phyloP scores from a whole-genome alignment of 345 rosid genomes.

The Salix exigua region DNA sequence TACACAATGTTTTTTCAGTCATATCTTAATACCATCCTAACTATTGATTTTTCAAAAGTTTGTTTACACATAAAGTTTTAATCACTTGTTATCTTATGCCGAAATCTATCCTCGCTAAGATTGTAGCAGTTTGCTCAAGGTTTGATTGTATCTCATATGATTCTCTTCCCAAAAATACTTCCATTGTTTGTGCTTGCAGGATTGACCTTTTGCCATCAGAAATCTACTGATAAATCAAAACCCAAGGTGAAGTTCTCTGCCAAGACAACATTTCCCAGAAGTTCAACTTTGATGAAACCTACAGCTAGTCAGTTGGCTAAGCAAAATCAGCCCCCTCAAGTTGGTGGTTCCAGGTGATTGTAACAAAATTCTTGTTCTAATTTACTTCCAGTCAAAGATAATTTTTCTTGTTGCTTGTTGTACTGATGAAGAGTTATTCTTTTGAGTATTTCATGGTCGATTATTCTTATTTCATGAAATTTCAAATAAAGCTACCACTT shows the following conservation, averaged over 20 bases:
- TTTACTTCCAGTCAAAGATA: background rate
- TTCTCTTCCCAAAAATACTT: background rate
- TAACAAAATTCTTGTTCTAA: slow-evolving; percentile 1
- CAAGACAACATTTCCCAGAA: slow-evolving; percentile 48
- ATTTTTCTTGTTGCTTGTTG: background rate
- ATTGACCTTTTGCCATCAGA: slow-evolving; percentile 31
- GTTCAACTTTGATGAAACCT: slow-evolving; percentile 93
- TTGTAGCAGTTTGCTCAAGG: background rate
- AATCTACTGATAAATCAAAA: slow-evolving; percentile 34
- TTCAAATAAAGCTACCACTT: background rate
- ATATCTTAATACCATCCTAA: background rate
- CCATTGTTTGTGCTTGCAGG: slow-evolving; percentile 35
- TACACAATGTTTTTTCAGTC: background rate
- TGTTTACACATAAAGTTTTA: background rate
- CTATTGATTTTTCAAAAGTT: background rate
- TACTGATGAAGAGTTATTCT: background rate
- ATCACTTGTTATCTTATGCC: background rate
- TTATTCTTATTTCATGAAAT: background rate
- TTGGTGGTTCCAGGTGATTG: slow-evolving; percentile 51
- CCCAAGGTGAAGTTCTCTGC: slow-evolving; percentile 30
- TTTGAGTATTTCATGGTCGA: background rate
- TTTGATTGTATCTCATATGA: background rate
- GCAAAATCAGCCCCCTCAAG: slow-evolving; percentile 45
- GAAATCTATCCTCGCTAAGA: background rate
- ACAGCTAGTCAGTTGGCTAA: slow-evolving; percentile 85